Conservation (phyloP, 768 basidiomycete species). For the Clathrus columnatus region DNA sequence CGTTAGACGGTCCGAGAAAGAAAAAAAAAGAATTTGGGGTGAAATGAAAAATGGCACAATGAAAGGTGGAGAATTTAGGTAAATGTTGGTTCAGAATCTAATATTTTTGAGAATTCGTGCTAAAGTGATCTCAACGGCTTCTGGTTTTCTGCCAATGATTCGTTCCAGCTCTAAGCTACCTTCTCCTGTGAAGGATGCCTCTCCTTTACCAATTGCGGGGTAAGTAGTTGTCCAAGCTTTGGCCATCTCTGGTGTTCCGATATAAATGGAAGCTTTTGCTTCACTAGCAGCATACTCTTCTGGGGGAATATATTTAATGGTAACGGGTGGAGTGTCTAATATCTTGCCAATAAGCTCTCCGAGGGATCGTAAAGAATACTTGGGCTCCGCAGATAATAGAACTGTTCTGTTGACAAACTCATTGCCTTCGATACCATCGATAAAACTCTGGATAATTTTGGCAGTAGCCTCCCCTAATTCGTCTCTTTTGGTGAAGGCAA, state of each 20-base stretch:
- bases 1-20: too few species aligned
- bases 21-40: too few species aligned
- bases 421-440: conserved; percentile 9
- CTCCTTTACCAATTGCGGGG: conserved; percentile 22
- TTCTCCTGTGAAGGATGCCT: conserved; percentile 20
- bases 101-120: conserved; percentile 14
- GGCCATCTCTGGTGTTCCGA: conserved; percentile 18
- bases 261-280: conserved; percentile 2
- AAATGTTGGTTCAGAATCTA: too few species aligned
- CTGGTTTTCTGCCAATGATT: conserved; percentile 22
- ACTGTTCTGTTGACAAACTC: conserved; percentile 22
- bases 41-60: too few species aligned
- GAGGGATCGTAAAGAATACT: conserved; percentile 21
- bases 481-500: conserved; percentile 27
- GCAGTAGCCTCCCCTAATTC: conserved; percentile 31
- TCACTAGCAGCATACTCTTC: conserved; percentile 20
- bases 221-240: conserved; percentile 24
- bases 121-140: conserved; percentile 20
- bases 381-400: conserved; percentile 20
- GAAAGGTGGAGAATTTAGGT: too few species aligned
- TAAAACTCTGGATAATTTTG: conserved; percentile 22
- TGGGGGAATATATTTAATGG: conserved; percentile 14
- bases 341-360: conserved; percentile 17
- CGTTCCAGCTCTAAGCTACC: conserved; percentile 17
- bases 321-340: conserved; percentile 15